Evolutionary conservation across 768 basidiomycete species (phyloP).

Genomic region (Exidia glandulosa): DNA sequence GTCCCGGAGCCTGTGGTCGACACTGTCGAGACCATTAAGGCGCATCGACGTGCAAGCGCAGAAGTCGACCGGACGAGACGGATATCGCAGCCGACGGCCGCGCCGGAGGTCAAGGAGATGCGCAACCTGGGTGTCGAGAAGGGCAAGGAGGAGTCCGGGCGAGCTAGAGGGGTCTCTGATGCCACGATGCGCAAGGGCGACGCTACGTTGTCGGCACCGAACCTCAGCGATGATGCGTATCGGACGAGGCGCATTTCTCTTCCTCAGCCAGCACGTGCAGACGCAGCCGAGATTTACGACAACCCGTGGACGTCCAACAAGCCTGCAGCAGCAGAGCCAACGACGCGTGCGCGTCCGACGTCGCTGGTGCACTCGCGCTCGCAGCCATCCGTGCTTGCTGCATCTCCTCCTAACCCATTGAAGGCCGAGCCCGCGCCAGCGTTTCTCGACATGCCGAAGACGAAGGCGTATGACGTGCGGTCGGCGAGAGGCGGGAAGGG

Average conservation of each 20-base stretch:
- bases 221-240: neutral
- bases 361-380: neutral
- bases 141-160: no score
- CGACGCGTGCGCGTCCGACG: neutral
- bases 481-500: conserved; percentile 71
- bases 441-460: conserved; percentile 14
- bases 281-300: neutral
- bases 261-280: neutral
- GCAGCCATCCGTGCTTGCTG: neutral
- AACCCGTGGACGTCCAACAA: neutral
- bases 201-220: no score
- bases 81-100: neutral
- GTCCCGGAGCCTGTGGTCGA: neutral
- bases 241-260: neutral
- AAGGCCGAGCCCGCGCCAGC: neutral
- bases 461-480: conserved; percentile 53
- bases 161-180: no score
- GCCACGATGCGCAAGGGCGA: no score
- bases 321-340: neutral
- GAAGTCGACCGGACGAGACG: neutral
- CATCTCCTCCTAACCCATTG: neutral
- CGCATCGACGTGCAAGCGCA: neutral
- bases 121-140: neutral
- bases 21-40: neutral
- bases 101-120: neutral